phyloP scores from a whole-genome alignment of 306 rosid genomes.

The Castanea crenata region DNA sequence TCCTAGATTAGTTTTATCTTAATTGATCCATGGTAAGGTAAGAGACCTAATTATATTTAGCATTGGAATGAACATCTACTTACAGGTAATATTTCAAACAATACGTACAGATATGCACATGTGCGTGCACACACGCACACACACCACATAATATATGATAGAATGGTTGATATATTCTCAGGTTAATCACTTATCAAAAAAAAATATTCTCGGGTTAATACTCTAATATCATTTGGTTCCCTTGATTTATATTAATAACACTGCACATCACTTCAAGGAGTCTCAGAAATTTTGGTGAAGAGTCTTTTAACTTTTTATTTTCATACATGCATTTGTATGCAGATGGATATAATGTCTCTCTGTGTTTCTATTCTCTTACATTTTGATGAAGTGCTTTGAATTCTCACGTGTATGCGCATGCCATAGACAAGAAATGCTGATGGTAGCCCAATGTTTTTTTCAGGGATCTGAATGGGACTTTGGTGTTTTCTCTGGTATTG shows the following conservation, averaged over 20 bases:
- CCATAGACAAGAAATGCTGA: conserved; percentile 5
- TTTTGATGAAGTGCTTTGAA: background rate
- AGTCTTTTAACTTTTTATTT: background rate
- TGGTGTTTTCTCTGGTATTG: conserved; percentile 91
- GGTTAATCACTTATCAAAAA: too few relatives aligned
- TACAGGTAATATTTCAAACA: background rate
- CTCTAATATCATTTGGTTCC: background rate
- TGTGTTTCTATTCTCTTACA: background rate
- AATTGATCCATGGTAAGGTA: background rate
- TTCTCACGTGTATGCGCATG: background rate
- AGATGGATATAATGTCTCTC: background rate
- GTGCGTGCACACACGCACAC: background rate
- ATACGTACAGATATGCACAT: too few relatives aligned
- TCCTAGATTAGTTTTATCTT: background rate
- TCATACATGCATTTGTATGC: background rate
- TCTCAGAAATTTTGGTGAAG: background rate
- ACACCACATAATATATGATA: background rate
- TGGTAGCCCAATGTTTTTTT: conserved; percentile 16
- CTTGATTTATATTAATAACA: background rate
- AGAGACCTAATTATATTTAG: background rate
- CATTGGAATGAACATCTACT: background rate
- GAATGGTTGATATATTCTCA: too few relatives aligned
- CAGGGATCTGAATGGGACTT: conserved; percentile 99
- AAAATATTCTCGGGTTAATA: too few relatives aligned
- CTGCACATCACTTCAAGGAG: background rate